Evolutionary conservation across 108 stramenopile genomes (phyloP).

Genomic region (Nitzschia sp.): DNA sequence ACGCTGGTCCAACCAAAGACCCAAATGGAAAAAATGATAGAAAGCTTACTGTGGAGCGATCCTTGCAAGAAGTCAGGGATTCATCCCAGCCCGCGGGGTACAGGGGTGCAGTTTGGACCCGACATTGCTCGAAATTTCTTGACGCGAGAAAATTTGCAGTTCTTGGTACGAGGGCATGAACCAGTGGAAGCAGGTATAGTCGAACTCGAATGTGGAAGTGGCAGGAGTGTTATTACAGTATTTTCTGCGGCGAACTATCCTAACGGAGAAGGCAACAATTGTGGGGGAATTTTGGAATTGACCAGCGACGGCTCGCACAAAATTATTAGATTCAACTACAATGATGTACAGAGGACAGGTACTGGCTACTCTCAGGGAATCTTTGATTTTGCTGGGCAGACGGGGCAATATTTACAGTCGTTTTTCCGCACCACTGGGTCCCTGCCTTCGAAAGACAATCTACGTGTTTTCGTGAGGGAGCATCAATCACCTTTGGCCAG

Average conservation of each 20-base stretch:
- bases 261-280: constrained; percentile 21
- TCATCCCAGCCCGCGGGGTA: constrained; percentile 16
- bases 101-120: constrained; percentile 18
- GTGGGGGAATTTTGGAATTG: constrained; percentile 21
- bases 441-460: neutral
- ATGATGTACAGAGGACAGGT: neutral
- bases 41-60: constrained; percentile 15
- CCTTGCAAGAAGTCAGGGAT: constrained; percentile 2
- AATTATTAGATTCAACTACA: neutral
- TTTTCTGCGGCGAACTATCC: constrained; percentile 34
- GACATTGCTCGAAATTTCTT: constrained; percentile 22
- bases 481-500: neutral
- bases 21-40: constrained; percentile 13
- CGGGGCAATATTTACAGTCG: neutral
- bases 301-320: constrained; percentile 5
- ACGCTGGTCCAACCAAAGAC: constrained; percentile 21
- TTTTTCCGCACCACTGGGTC: neutral
- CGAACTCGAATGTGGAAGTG: constrained; percentile 13
- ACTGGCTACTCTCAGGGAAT: neutral
- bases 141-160: constrained; percentile 20
- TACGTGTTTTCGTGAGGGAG: neutral
- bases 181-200: constrained; percentile 13
- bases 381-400: neutral
- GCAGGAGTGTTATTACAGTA: constrained; percentile 15
- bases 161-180: constrained; percentile 32